Conservation (phyloP, 768 basidiomycete genomes). For the Porpolomopsis calyptriformis region DNA sequence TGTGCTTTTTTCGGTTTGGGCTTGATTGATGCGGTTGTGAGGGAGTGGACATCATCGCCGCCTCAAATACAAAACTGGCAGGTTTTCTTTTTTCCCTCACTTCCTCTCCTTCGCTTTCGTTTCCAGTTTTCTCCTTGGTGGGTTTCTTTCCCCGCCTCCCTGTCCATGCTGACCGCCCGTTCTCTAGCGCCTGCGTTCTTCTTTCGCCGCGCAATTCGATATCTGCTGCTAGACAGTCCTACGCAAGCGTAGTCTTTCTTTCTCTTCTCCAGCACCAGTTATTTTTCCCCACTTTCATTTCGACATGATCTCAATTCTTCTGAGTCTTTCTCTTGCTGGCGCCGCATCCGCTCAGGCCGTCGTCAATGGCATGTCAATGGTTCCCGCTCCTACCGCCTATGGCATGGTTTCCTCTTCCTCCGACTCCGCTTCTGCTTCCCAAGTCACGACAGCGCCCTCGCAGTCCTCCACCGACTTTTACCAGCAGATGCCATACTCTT, state of each 20-base stretch:
- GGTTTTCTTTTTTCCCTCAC: no score
- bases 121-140: conserved; percentile 19
- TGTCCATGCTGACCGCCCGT: conserved; percentile 36
- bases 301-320: conserved; percentile 53
- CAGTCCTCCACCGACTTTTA: conserved; percentile 33
- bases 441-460: conserved; percentile 19
- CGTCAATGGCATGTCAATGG: conserved; percentile 35
- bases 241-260: conserved; percentile 51
- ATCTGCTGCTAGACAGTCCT: conserved; percentile 57
- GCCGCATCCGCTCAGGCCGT: conserved; percentile 50
- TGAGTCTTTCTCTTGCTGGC: conserved; percentile 48
- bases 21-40: not conserved
- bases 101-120: not conserved
- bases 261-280: conserved; percentile 28
- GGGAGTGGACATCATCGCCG: no score
- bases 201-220: conserved; percentile 32
- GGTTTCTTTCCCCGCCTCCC: conserved; percentile 34
- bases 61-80: no score
- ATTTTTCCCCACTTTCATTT: conserved; percentile 31
- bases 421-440: no score
- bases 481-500: conserved; percentile 46
- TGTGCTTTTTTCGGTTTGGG: no score
- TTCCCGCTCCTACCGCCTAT: conserved; percentile 21
- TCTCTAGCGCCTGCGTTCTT: conserved; percentile 31
- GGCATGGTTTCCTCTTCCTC: conserved; percentile 21